A percentile compares a stretch with the other conserved stretches of the same genome.
phyloP scores from a whole-genome alignment of 257 asterid species.

The Solanum okadae region DNA sequence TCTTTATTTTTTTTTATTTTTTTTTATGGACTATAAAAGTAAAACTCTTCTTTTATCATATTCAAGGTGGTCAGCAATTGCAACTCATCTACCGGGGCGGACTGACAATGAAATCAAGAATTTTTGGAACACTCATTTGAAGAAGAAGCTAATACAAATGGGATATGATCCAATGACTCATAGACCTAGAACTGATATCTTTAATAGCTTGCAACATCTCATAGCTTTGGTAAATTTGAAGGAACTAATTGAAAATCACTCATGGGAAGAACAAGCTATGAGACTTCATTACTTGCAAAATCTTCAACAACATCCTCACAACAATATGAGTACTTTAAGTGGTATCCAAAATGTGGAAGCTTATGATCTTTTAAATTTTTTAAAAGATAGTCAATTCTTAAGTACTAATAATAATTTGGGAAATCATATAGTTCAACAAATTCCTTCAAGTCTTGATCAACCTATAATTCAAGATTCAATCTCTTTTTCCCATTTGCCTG shows the following conservation, averaged over 20 bases:
- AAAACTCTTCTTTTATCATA: neutral
- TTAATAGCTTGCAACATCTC: constrained; percentile 43
- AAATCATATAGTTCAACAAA: neutral
- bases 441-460: neutral
- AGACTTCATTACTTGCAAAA: constrained; percentile 31
- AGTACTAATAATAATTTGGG: constrained; percentile 12
- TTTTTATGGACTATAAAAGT: neutral
- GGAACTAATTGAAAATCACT: constrained; percentile 31
- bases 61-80: constrained; percentile 57
- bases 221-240: constrained; percentile 45
- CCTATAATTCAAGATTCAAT: constrained; percentile 10
- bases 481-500: constrained; percentile 39
- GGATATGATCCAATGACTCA: constrained; percentile 70
- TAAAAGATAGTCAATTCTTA: neutral
- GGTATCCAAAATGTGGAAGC: constrained; percentile 6
- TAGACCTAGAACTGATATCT: constrained; percentile 46
- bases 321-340: neutral
- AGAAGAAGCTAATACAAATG: constrained; percentile 51
- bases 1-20: neutral
- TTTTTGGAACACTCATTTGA: constrained; percentile 61
- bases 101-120: constrained; percentile 19
- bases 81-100: constrained; percentile 51
- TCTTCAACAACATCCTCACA: constrained; percentile 21
- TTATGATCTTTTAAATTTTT: constrained; percentile 11
- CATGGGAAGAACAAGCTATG: constrained; percentile 43